Evolutionary conservation across 495 filamentous ascomycete species (phyloP), one percentile per base, ranked within the genome.

Genomic region (Halenospora varia): DNA sequence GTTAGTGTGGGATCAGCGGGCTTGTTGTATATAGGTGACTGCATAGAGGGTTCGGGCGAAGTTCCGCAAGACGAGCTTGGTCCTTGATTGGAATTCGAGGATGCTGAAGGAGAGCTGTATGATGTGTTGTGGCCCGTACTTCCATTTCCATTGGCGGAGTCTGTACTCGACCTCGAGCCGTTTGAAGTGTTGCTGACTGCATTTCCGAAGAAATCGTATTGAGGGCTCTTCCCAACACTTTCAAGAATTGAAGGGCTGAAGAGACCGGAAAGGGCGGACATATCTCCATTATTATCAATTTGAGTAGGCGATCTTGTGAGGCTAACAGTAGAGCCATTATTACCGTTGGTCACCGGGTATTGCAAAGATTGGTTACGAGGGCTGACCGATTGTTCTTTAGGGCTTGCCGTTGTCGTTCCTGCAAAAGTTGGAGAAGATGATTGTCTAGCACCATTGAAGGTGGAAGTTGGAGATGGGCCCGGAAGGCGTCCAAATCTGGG

Each of bases 401-500:
- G 55, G 42, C 59, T 65, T 24, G 59, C 22, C 3, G 25, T 19
- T 25, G 57, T 46, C 23, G 57, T 51, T 50, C 29, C 20, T 41
- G 20, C 29, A 13, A 47, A 8, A 1, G 57, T n/a, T 18, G 64
- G 61, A 24, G 61, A 63, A 22, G 55, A 3, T 2, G 54, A 56
- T 40, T 59, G 54, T 26, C 55, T 63, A 10, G 50, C 44, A 24
- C 59, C 48, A 25, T 55, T 62, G 15, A 62, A 3, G 15, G 11
- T 46, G 23, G 18, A 18, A 23, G 52, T 40, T n/a, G 41, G 72
- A 29, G 82, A 77, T n/a, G 82, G 76, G 11, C 82, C 86, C 0
- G 89, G 88, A 20, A 92, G 75, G 57, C 70, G 62, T 40, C 94
- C 94, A 68, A 97, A 96, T 70, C 87, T 89, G 55, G 94, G 94